phyloP scores from a whole-genome alignment of 78 protist genomes.

The Cyanophora paradoxa region DNA sequence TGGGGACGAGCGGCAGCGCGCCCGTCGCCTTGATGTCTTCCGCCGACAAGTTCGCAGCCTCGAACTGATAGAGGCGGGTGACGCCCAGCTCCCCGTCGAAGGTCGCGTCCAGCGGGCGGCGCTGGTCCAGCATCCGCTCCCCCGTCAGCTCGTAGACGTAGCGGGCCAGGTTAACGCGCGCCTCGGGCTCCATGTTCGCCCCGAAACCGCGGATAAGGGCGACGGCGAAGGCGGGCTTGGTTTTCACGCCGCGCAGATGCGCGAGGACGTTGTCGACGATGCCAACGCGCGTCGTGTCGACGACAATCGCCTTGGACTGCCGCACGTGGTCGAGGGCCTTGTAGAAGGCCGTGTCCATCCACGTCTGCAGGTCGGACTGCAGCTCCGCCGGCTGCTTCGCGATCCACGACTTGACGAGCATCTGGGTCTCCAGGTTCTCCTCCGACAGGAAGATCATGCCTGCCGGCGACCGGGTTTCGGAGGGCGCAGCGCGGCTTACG shows the following conservation, averaged over 20 bases:
- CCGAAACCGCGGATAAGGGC: conserved; percentile 66
- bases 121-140: conserved; percentile 22
- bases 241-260: conserved; percentile 23
- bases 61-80: not conserved
- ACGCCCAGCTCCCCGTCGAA: not conserved
- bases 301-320: not conserved
- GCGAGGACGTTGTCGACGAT: conserved; percentile 45
- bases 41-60: not conserved
- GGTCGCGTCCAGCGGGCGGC: conserved; percentile 34
- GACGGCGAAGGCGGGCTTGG: conserved; percentile 28
- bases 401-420: conserved; percentile 25
- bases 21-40: not conserved
- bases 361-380: not conserved
- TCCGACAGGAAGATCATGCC: conserved; percentile 71
- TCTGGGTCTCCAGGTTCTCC: conserved; percentile 26
- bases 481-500: too few species aligned
- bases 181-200: not conserved
- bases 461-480: too few species aligned
- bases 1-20: conserved; percentile 37
- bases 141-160: conserved; percentile 16
- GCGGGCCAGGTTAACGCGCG: conserved; percentile 33
- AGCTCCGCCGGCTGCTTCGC: not conserved
- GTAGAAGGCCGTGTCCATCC: conserved; percentile 41
- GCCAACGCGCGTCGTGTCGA: conserved; percentile 50
- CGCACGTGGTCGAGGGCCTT: conserved; percentile 28